These are phyloP conservation scores for Shiraia bambusicola DNA, from an alignment of 2,329 filamentous ascomycete species.

Conservation along the genomic window DNA sequence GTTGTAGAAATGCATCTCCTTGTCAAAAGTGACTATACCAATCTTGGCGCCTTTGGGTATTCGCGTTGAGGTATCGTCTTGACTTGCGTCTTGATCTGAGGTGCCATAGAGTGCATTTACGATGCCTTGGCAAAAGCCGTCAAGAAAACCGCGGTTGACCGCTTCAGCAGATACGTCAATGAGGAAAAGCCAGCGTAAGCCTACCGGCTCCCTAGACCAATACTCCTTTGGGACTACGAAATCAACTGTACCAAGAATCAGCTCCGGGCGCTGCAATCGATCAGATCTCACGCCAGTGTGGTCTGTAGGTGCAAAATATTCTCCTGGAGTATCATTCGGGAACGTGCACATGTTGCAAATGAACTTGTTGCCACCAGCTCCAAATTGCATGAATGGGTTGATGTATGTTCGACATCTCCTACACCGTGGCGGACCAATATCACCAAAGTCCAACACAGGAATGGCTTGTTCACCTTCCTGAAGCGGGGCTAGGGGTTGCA, in stretches of 20 bases:
- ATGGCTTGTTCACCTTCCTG: conserved; percentile 84
- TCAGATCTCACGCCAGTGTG: conserved; percentile 85
- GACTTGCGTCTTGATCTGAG: conserved; percentile 48
- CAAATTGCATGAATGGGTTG: conserved; percentile 98
- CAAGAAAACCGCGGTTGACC: conserved; percentile 84
- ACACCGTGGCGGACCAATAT: conserved; percentile 85
- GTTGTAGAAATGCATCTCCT: conserved; percentile 98
- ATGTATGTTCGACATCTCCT: conserved; percentile 93
- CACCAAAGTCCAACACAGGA: conserved; percentile 93
- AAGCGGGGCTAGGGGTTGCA: conserved; percentile 83
- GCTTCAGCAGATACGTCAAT: conserved; percentile 93
- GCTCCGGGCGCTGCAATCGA: conserved; percentile 82
- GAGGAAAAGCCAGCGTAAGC: conserved; percentile 83
- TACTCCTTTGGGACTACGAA: conserved; percentile 98
- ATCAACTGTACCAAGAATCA: conserved; percentile 89
- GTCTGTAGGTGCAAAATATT: conserved; percentile 92
- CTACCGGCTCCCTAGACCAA: conserved; percentile 92
- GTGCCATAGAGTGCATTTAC: conserved; percentile 79
- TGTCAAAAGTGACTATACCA: conserved; percentile 94
- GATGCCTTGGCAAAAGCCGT: conserved; percentile 88
- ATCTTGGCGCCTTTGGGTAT: conserved; percentile 82
- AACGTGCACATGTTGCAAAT: conserved; percentile 98
- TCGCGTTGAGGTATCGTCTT: conserved; percentile 54
- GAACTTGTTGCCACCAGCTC: conserved; percentile 90
- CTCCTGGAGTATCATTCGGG: conserved; percentile 86